Percentiles rank a stretch among this genome's conserved stretches.
Conservation (phyloP, 768 basidiomycete genomes). For the Sarcodon sp. region DNA sequence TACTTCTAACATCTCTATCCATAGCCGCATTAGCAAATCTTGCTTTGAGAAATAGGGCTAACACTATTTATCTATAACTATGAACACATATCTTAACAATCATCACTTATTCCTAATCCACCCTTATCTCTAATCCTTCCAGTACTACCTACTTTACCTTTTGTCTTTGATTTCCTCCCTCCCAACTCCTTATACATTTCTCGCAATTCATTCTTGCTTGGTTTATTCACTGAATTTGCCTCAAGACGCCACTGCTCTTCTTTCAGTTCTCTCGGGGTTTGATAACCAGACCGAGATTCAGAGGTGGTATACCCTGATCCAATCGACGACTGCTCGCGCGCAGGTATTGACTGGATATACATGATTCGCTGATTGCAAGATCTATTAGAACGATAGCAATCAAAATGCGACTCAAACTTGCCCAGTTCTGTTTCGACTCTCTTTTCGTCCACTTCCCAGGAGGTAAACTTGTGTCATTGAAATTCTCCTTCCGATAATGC, state of each 20-base stretch:
- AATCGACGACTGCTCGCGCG: constrained; percentile 25
- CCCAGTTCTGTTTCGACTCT: constrained; percentile 94
- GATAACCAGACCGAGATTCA: constrained; percentile 40
- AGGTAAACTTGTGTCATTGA: constrained; percentile 67
- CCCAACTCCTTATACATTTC: constrained; percentile 86
- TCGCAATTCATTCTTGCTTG: constrained; percentile 77
- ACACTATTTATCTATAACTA: background rate
- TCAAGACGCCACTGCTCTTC: constrained; percentile 65
- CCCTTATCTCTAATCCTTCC: constrained; percentile 63
- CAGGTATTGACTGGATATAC: constrained; percentile 25
- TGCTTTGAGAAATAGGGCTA: too few relatives aligned
- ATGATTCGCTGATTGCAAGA: constrained; percentile 33
- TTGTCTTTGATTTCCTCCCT: constrained; percentile 67
- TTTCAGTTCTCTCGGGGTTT: constrained; percentile 66
- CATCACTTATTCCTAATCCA: constrained; percentile 46
- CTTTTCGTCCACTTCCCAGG: constrained; percentile 85
- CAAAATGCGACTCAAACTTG: constrained; percentile 16
- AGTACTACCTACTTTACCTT: constrained; percentile 56
- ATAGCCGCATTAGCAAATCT: too few relatives aligned
- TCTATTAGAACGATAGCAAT: background rate
- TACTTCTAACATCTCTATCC: too few relatives aligned
- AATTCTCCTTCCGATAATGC: constrained; percentile 77
- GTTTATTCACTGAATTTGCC: constrained; percentile 36
- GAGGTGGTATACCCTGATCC: constrained; percentile 40
- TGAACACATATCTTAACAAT: constrained; percentile 9